Conservation (phyloP, 306 rosid genomes). For the Albizia julibrissin region DNA sequence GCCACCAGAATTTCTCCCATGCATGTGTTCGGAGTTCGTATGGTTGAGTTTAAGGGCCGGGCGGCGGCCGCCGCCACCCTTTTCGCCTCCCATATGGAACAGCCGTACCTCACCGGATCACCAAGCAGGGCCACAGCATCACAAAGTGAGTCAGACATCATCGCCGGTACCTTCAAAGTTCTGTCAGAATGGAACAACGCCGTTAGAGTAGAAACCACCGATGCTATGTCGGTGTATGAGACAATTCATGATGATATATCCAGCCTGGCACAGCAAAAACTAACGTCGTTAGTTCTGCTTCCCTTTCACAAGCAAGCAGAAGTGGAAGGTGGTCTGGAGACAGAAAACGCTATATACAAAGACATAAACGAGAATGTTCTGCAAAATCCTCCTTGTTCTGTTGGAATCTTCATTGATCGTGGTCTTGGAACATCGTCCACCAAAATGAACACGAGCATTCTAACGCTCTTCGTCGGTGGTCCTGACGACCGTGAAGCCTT, state of each 20-base stretch:
- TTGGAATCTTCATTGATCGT: slow-evolving; percentile 38
- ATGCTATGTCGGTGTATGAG: slow-evolving; percentile 28
- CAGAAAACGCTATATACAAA: neutral
- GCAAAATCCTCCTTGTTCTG: slow-evolving; percentile 41
- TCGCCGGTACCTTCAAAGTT: slow-evolving; percentile 15
- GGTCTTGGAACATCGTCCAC: slow-evolving; percentile 2
- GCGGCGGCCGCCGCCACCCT: slow-evolving; percentile 40
- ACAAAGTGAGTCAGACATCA: slow-evolving; percentile 29
- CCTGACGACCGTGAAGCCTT: slow-evolving; percentile 64
- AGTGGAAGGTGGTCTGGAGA: slow-evolving; percentile 17
- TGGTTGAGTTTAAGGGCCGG: slow-evolving; percentile 36
- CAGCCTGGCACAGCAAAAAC: slow-evolving; percentile 34
- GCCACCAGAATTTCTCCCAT: slow-evolving; percentile 35
- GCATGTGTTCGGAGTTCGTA: slow-evolving; percentile 25
- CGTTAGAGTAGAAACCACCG: slow-evolving; percentile 21
- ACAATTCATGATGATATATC: slow-evolving; percentile 48
- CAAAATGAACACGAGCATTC: neutral
- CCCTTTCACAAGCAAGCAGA: slow-evolving; percentile 41
- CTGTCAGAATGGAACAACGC: neutral
- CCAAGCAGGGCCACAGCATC: neutral
- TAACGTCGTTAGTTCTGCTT: slow-evolving; percentile 33
- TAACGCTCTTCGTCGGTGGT: slow-evolving; percentile 44
- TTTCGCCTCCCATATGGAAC: slow-evolving; percentile 26
- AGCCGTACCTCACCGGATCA: neutral
- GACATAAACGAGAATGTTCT: slow-evolving; percentile 36